Conservation (phyloP, 345 rosid species). For the Sisymbrium irio region DNA sequence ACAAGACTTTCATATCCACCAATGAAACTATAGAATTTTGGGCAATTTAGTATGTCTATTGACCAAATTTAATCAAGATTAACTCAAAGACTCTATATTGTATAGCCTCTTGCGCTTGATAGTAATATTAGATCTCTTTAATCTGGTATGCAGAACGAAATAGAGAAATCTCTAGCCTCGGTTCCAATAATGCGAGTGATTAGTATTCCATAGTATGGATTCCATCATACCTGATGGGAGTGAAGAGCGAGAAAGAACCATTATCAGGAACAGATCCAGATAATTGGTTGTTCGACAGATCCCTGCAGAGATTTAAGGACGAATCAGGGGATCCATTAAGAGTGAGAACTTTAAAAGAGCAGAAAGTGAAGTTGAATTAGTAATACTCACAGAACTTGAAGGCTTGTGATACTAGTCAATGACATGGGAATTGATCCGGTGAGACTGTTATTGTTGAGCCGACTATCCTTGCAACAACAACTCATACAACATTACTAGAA, state of each 20-base stretch:
- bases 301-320: slow-evolving; percentile 47
- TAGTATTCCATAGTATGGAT: neutral
- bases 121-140: neutral
- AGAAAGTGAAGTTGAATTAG: neutral
- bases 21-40: neutral
- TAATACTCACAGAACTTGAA: slow-evolving; percentile 86
- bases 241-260: slow-evolving; percentile 94
- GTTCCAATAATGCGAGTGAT: neutral
- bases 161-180: neutral
- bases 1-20: neutral
- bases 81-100: neutral
- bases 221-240: slow-evolving; percentile 77
- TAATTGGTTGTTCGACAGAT: slow-evolving; percentile 82
- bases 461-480: slow-evolving; percentile 68
- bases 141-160: neutral
- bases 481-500: slow-evolving; percentile 7
- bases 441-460: slow-evolving; percentile 92
- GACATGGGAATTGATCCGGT: slow-evolving; percentile 80
- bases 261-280: slow-evolving; percentile 91
- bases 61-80: neutral
- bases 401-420: slow-evolving; percentile 71
- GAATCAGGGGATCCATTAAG: neutral
- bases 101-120: neutral
- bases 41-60: neutral
- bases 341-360: neutral